These are phyloP conservation scores for Entomortierella chlamydospora DNA, from an alignment of 192 early-diverging fungal species.

Conservation along the genomic window DNA sequence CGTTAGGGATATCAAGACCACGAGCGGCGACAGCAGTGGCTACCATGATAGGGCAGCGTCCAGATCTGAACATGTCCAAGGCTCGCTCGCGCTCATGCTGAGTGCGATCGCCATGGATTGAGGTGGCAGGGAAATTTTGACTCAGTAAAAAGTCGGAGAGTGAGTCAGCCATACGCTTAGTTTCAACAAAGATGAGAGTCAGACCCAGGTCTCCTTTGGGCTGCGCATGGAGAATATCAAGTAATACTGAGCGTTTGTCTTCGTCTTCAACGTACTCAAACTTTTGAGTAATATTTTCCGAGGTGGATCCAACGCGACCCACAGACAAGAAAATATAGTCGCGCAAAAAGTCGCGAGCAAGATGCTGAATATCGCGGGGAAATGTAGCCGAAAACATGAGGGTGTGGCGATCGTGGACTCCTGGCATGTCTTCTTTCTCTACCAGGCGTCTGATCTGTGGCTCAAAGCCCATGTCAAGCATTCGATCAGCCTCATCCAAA, in stretches of 20 bases:
- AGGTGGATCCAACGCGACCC: slow-evolving; percentile 94
- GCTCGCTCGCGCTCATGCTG: slow-evolving; percentile 95
- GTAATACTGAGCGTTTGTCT: slow-evolving; percentile 91
- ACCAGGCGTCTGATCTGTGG: slow-evolving; percentile 91
- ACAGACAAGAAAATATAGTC: slow-evolving; percentile 89
- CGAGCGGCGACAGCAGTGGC: slow-evolving; percentile 97
- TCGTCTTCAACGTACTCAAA: slow-evolving; percentile 93
- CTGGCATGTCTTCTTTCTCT: slow-evolving; percentile 75
- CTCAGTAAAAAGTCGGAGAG: slow-evolving; percentile 82
- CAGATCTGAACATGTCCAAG: slow-evolving; percentile 87
- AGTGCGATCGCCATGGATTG: slow-evolving; percentile 97
- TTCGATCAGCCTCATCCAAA: slow-evolving; percentile 96
- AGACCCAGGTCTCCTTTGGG: slow-evolving; percentile 65
- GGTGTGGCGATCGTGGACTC: slow-evolving; percentile 81
- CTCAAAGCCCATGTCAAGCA: slow-evolving; percentile 96
- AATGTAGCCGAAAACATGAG: slow-evolving; percentile 97
- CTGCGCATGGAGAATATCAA: slow-evolving; percentile 81
- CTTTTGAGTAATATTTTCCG: slow-evolving; percentile 95
- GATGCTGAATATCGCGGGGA: slow-evolving; percentile 86
- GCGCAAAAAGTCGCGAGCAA: slow-evolving; percentile 85
- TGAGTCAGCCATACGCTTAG: slow-evolving; percentile 93
- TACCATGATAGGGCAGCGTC: slow-evolving; percentile 86
- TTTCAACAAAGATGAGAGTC: slow-evolving; percentile 97
- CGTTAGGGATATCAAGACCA: slow-evolving; percentile 90
- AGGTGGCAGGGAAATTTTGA: slow-evolving; percentile 85